These are phyloP conservation scores for Backusella tuberculispora DNA, from an alignment of 192 early-diverging fungal genomes.

Conservation along the genomic window DNA sequence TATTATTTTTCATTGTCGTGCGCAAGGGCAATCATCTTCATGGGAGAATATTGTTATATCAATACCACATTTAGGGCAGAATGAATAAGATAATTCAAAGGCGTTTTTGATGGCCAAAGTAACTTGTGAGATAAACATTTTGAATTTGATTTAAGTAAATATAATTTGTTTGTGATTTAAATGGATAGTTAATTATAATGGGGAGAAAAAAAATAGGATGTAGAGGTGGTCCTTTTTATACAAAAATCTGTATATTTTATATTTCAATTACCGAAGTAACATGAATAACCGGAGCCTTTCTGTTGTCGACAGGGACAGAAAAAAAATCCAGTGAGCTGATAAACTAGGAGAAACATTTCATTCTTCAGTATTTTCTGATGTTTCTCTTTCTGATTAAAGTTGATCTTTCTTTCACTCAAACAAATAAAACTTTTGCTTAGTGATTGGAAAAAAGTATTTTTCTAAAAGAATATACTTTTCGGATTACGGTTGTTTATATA, in stretches of 20 bases:
- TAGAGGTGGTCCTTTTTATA: background rate
- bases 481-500: background rate
- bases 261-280: background rate
- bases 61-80: conserved; percentile 27
- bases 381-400: background rate
- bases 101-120: background rate
- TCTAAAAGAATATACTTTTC: background rate
- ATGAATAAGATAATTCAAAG: conserved; percentile 2
- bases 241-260: background rate
- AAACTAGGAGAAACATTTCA: background rate
- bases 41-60: conserved; percentile 24
- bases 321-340: background rate
- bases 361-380: background rate
- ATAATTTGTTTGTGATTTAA: background rate
- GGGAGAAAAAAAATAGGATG: background rate
- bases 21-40: conserved; percentile 22
- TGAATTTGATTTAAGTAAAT: background rate
- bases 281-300: background rate
- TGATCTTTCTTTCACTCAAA: too few relatives aligned
- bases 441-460: background rate
- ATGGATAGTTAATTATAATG: background rate
- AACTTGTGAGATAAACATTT: background rate
- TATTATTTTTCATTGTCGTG: background rate
- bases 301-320: background rate
- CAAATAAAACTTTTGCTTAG: background rate